Base-by-base conservation (phyloP, 345 rosid genomes). In the Salix suchowensis region DNA sequence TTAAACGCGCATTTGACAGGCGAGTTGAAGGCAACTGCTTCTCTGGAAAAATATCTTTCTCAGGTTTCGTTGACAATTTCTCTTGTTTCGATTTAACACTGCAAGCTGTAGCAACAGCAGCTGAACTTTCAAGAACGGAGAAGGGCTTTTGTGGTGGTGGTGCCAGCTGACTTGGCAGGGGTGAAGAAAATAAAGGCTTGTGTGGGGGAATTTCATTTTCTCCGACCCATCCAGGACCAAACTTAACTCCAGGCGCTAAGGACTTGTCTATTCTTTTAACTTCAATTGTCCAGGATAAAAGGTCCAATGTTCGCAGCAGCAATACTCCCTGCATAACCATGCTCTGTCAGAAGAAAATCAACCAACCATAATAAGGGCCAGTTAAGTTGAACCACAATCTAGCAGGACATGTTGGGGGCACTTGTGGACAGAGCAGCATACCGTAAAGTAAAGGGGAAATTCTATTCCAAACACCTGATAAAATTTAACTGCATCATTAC, bases 151-250 rank as follows among this genome's bases (percentile, higher is more conserved):
- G 28, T 55, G 62, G 66, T 44, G 78, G 77, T 18, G 76, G 48
- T 75, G 83, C 74, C 74, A 34, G 71, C 21, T 66, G 82, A 61
- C 58, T 77, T 72, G 77, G 64, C 66, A 73, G 62, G 23, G 64
- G 21, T 9, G 82, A 77, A 48, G 82, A 24, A 61, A 65, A 71
- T 21, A 70, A 62, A 36, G 81, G 72, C 74, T 75, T 85, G 66
- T 64, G 86, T 19, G 85, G 85, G 42, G 84, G 72, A 46, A 87
- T 60, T 48, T 86, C 92, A 70, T 91, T 85, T 80, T 91, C 97
- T 72, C 89, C 94, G 48, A 94, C 91, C 97, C 98, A 92, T 65
- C 97, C 97, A 2, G 82, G 98, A 26, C 98, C 97, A 86, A 86
- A 94, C 74, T 83, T 80, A 18, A 78, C 74, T 48, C 88, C 97